These are phyloP conservation scores for Lentinula boryana DNA, from an alignment of 768 basidiomycete genomes.

Conservation along the genomic window DNA sequence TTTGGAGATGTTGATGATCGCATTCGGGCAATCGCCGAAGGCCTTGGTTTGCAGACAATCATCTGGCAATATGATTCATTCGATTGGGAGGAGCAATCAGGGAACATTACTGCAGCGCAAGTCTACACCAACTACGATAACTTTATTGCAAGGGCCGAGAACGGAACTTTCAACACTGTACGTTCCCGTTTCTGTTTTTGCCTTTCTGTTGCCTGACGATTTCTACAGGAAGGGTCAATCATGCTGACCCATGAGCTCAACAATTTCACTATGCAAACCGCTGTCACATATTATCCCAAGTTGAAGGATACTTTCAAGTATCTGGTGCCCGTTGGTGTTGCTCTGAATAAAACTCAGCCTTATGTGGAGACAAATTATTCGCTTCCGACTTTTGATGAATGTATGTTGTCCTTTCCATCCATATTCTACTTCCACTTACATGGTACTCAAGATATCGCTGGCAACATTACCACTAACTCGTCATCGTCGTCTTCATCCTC, in stretches of 20 bases:
- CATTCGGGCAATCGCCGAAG: constrained; percentile 62
- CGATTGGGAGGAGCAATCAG: constrained; percentile 40
- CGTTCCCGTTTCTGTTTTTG: constrained; percentile 3
- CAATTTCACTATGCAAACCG: constrained; percentile 57
- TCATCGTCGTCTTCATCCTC: neutral
- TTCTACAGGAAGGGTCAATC: constrained; percentile 38
- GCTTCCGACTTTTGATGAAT: constrained; percentile 39
- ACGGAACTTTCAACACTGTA: constrained; percentile 35
- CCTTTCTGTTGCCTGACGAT: neutral
- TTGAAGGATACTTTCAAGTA: constrained; percentile 42
- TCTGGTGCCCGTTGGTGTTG: constrained; percentile 49
- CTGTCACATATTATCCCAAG: constrained; percentile 41
- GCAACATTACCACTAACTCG: neutral
- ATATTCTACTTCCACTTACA: neutral
- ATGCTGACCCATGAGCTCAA: constrained; percentile 56
- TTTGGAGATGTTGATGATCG: constrained; percentile 72
- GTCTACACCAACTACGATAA: constrained; percentile 49
- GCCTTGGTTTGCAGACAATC: constrained; percentile 63
- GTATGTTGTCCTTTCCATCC: constrained; percentile 22
- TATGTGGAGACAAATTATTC: constrained; percentile 43
- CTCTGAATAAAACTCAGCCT: constrained; percentile 43
- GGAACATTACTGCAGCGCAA: constrained; percentile 29
- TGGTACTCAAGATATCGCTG: neutral
- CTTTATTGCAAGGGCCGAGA: constrained; percentile 41
- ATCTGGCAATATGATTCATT: constrained; percentile 58